A percentile compares a stretch with the other conserved stretches of the same genome.
Evolutionary conservation across 208 protist species (phyloP).

Genomic region (Leishmania amazonensis): DNA sequence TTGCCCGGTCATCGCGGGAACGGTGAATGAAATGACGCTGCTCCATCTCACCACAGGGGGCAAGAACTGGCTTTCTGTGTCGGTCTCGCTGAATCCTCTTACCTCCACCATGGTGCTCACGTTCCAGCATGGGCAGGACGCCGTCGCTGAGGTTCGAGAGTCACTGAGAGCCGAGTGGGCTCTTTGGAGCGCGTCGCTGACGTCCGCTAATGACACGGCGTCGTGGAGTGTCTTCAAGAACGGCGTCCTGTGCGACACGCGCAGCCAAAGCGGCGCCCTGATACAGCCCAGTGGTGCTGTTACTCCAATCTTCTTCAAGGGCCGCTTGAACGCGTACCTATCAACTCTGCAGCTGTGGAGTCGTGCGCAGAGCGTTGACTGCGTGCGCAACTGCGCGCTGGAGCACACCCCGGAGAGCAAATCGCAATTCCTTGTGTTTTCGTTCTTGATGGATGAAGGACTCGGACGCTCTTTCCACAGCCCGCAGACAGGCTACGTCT

Average conservation of each 20-base stretch:
- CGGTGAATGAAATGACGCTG: constrained; percentile 46
- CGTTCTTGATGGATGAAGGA: constrained; percentile 72
- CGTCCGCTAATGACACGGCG: constrained; percentile 55
- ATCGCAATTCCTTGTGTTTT: constrained; percentile 55
- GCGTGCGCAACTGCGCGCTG: constrained; percentile 48
- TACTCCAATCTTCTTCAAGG: constrained; percentile 21
- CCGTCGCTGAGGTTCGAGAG: constrained; percentile 70
- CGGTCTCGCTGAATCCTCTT: constrained; percentile 39
- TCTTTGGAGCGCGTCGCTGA: constrained; percentile 77
- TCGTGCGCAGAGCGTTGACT: constrained; percentile 43
- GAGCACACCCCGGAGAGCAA: constrained; percentile 23
- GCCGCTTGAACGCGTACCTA: constrained; percentile 35
- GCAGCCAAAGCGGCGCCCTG: constrained; percentile 48
- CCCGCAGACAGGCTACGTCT: constrained; percentile 39
- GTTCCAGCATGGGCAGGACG: constrained; percentile 69
- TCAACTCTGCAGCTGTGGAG: constrained; percentile 57
- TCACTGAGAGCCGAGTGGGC: constrained; percentile 55
- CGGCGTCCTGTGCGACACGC: constrained; percentile 47
- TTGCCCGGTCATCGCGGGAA: constrained; percentile 34
- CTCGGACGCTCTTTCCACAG: constrained; percentile 67
- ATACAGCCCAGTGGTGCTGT: constrained; percentile 32
- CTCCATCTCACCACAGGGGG: constrained; percentile 42
- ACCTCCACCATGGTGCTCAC: constrained; percentile 50
- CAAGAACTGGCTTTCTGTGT: constrained; percentile 65
- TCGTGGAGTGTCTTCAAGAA: constrained; percentile 80